These are phyloP conservation scores for Ophiostoma novo-ulmi DNA, from an alignment of 2,329 filamentous ascomycete genomes.

Conservation along the genomic window DNA sequence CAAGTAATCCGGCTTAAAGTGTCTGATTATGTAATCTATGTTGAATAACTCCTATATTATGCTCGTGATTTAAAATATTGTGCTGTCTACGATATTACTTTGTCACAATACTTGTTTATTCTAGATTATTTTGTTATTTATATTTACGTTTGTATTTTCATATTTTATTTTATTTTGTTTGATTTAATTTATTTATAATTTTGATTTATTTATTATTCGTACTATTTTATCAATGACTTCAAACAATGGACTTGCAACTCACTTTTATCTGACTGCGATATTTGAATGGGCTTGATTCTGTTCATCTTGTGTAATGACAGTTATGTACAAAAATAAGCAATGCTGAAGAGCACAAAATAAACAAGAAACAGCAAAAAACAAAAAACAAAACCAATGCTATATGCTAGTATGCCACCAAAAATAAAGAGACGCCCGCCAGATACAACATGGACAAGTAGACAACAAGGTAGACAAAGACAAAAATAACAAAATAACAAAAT, in stretches of 20 bases:
- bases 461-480: background rate
- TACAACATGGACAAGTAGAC: background rate
- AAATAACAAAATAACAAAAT: background rate
- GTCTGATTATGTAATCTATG: background rate
- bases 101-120: no score
- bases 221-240: no score
- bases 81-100: no score
- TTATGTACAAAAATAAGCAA: background rate
- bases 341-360: background rate
- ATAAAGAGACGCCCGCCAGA: constrained; percentile 5
- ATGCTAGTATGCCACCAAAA: constrained; percentile 7
- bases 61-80: no score
- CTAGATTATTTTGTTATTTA: no score
- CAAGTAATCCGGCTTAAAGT: background rate
- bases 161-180: no score
- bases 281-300: background rate
- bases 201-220: no score
- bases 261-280: no score
- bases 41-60: no score
- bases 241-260: no score
- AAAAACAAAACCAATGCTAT: background rate
- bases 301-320: background rate
- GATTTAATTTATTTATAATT: no score
- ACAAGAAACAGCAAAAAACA: background rate
- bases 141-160: no score